These are phyloP conservation scores for Oryza meridionalis DNA, from an alignment of 176 grass and related monocot genomes.

Conservation along the genomic window DNA sequence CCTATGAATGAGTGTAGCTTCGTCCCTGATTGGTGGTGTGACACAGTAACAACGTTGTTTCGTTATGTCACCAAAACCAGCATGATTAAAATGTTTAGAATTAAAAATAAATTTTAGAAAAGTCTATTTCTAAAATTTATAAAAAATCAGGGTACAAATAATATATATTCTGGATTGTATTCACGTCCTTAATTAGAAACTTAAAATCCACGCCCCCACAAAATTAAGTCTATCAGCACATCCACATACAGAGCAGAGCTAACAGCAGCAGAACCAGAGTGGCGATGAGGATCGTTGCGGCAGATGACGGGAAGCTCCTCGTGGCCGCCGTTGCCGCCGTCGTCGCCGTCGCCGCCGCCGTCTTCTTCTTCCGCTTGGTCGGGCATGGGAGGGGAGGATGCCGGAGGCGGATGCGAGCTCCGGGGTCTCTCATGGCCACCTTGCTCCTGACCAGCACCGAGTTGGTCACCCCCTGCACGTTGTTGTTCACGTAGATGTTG, in stretches of 20 bases:
- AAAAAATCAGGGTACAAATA: no score
- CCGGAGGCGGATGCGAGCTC: slow-evolving; percentile 36
- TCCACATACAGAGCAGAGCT: background rate
- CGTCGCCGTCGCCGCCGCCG: background rate
- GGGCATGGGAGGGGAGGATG: background rate
- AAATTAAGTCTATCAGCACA: background rate
- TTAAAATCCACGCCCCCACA: background rate
- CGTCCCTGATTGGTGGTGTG: no score
- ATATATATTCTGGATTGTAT: background rate
- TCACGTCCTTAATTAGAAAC: no score
- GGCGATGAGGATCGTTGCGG: background rate
- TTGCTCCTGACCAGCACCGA: slow-evolving; percentile 81
- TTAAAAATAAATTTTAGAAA: no score
- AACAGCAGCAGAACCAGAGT: background rate
- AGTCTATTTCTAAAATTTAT: no score
- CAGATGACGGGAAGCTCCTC: background rate
- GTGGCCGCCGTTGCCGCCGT: no score
- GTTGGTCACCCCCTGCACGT: slow-evolving; percentile 89
- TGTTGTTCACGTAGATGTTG: slow-evolving; percentile 74
- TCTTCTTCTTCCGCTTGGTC: background rate
- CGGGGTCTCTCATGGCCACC: slow-evolving; percentile 61
- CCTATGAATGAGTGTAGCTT: no score
- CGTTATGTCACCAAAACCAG: no score
- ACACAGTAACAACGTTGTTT: no score
- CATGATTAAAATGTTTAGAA: no score